phyloP scores from a whole-genome alignment of 176 grass and related monocot species.

The Elaeis guineensis region DNA sequence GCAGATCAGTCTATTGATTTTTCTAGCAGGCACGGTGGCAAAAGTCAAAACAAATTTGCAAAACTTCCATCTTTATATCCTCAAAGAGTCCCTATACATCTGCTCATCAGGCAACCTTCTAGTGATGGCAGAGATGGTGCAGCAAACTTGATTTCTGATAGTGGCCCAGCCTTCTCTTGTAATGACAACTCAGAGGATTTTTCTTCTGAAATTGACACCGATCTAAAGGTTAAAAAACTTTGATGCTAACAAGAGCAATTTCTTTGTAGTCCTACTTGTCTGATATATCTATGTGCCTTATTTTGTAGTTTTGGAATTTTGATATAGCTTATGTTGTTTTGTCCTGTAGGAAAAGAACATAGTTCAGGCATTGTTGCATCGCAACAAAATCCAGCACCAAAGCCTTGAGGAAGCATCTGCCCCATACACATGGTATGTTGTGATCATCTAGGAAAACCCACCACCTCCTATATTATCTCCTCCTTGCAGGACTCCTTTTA shows the following conservation, averaged over 20 bases:
- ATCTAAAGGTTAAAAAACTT: not conserved
- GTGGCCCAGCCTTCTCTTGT: constrained; percentile 14
- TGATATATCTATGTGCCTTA: constrained; percentile 12
- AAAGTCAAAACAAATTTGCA: constrained; percentile 20
- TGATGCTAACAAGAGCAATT: not conserved
- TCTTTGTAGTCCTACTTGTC: constrained; percentile 5
- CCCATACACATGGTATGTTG: constrained; percentile 22
- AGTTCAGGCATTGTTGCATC: not conserved
- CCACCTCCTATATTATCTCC: not conserved
- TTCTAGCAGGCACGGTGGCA: constrained; percentile 29
- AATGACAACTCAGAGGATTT: constrained; percentile 33
- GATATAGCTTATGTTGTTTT: constrained; percentile 33
- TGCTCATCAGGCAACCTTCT: constrained; percentile 32
- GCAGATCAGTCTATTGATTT: constrained; percentile 27
- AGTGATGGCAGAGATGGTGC: constrained; percentile 14
- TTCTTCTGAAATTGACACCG: constrained; percentile 27
- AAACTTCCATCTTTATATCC: constrained; percentile 48
- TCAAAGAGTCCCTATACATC: constrained; percentile 54
- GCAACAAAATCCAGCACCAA: not conserved
- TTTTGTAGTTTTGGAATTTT: constrained; percentile 1
- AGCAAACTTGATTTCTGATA: constrained; percentile 8
- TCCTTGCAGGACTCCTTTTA: no score
- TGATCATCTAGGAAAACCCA: not conserved
- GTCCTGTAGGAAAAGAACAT: constrained; percentile 45
- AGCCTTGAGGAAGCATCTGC: constrained; percentile 15